Percentiles rank a stretch among this genome's conserved stretches.
These are phyloP conservation scores for Thecaphora thlaspeos DNA, from an alignment of 1,284 basidiomycete species.

Conservation along the genomic window DNA sequence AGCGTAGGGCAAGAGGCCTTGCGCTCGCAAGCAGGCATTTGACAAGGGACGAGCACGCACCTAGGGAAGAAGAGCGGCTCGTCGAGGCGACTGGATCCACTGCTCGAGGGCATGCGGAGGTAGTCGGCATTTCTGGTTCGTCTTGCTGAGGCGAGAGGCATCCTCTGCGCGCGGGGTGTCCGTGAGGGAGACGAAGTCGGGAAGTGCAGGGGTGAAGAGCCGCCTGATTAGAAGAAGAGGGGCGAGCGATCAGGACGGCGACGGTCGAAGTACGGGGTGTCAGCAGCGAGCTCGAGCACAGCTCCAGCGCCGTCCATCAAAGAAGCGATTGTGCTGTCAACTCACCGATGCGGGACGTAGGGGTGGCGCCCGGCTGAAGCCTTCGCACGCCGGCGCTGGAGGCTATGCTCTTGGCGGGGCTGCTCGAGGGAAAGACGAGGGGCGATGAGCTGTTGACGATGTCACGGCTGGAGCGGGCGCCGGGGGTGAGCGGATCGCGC, in stretches of 20 bases:
- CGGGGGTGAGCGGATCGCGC: slow-evolving; percentile 31
- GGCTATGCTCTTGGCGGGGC: slow-evolving; percentile 41
- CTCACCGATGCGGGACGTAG: not conserved
- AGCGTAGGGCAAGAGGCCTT: too few relatives aligned
- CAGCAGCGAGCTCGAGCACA: too few relatives aligned
- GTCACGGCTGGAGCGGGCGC: slow-evolving; percentile 19
- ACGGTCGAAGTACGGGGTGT: too few relatives aligned
- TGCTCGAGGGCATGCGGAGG: slow-evolving; percentile 28
- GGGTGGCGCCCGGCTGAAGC: not conserved
- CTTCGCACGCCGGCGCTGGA: slow-evolving; percentile 4
- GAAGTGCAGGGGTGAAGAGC: slow-evolving; percentile 49
- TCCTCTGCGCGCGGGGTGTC: slow-evolving; percentile 32
- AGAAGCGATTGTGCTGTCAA: too few relatives aligned
- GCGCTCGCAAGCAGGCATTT: too few relatives aligned
- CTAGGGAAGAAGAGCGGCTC: slow-evolving; percentile 53
- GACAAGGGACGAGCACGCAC: too few relatives aligned
- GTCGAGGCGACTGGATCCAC: slow-evolving; percentile 25
- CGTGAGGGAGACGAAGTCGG: slow-evolving; percentile 49
- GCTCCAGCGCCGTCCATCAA: too few relatives aligned
- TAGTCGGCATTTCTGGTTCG: slow-evolving; percentile 25
- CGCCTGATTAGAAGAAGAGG: slow-evolving; percentile 7
- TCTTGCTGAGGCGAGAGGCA: slow-evolving; percentile 18
- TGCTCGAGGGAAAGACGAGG: slow-evolving; percentile 49
- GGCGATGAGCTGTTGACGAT: slow-evolving; percentile 36
- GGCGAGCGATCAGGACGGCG: too few relatives aligned